Base-by-base conservation (phyloP, 805 yeast genomes). In the Candida endomychidarum region DNA sequence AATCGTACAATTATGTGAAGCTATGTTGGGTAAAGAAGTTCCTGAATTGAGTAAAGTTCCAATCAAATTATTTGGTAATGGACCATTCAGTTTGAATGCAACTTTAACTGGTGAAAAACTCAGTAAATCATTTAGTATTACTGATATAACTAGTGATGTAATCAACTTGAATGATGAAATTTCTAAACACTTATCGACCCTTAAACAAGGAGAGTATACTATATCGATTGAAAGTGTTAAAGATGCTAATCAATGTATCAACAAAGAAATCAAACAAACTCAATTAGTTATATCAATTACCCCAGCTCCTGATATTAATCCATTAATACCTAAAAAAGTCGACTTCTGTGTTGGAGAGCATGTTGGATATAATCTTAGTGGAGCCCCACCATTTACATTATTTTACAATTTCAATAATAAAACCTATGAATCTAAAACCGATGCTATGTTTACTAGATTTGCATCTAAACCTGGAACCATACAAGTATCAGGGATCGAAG, bases 321-420 rank as follows among this genome's bases (percentile, higher is more conserved):
- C 72, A 34, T 49, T 35, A 25, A 16, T 27, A 34, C 53, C 51
- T 32, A 34, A 24, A 2, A 44, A 45, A 23, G 4, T 18, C 10
- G 76, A 83, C 52, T 83, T 81, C 54, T 93, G 99, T 74, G 96
- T 91, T 19, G 99, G 99, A 8, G 98, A 91, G 46, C 83, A 85
- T 45, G 77, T 93, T 18, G 72, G 83, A 1, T 86, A 86, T 56
- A 76, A 82, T 46, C 61, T 91, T 46, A 76, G 77, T 11, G 98
- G 98, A 2, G 67, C 77, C 3, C 78, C 95, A 0, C 96, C 96
- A 15, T 88, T 88, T 57, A 74, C 74, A 1, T 74, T 95, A 4
- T 76, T 68, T 37, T 93, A 93, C 57, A 74, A 74, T 19, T 90
- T 91, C 65, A 82, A 86, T 50, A 83, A 75, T 2, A 64, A 68